Evolutionary conservation across 1,139 yeast genomes (phyloP), one percentile per base, ranked within the genome.

Genomic region (Yamadazyma triangularis): DNA sequence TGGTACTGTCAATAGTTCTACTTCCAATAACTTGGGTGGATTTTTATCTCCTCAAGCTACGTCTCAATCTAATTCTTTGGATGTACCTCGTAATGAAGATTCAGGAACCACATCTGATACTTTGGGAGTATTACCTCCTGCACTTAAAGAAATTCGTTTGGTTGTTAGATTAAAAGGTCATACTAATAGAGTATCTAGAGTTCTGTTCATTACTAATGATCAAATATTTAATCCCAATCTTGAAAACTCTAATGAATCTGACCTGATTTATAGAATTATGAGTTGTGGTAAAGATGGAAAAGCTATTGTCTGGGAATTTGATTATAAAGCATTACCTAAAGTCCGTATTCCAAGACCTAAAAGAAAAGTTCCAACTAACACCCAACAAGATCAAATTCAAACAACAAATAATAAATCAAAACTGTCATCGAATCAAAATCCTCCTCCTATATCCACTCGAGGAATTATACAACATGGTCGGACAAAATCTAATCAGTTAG

Each of bases 281-380:
- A 69, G 83, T 25, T 79, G 79, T 36, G 88, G 89, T 2, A 79
- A 73, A 45, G 94, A 84, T 49, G 87, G 88, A 1, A 68, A 70
- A 34, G 56, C 83, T 7, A 55, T 79, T 22, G 58, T 81, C 19
- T 84, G 89, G 86, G 93, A 84, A 45, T 80, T 84, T 50, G 76
- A 78, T 31, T 81, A 83, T 25, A 66, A 73, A 44, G 72, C 79
- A 9, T 53, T 82, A 26, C 77, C 80, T 2, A 69, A 68, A 35
- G 55, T 69, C 9, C 73, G 71, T 38, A 44, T 35, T 22, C n/a
- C 18, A 9, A 16, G 19, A 1, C 7, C 21, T 2, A 29, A 24
- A 11, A 30, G 26, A 20, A 26, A 30, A 16, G 21, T 18, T 3
- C 6, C 6, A 9, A 18, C 6, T 6, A 18, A 9, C 8, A 18